Conservation (phyloP, 257 asterid species). For the Solanum pimpinellifolium region DNA sequence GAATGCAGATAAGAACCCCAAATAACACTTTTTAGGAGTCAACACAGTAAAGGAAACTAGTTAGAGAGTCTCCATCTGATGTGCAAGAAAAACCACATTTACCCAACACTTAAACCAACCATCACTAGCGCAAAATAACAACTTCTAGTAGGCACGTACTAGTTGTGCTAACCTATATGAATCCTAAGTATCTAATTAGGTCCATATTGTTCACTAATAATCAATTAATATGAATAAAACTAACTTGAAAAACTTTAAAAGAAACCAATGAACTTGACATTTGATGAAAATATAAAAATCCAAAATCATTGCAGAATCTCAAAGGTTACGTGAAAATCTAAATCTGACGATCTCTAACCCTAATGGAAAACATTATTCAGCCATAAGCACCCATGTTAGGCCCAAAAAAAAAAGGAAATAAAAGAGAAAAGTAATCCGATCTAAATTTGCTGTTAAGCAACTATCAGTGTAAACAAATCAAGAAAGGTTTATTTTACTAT, state of each 20-base stretch:
- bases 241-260: not conserved
- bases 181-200: not conserved
- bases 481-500: not conserved
- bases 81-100: not conserved
- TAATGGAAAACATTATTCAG: not conserved
- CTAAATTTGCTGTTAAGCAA: not conserved
- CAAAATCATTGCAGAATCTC: not conserved
- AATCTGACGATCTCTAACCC: not conserved
- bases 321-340: not conserved
- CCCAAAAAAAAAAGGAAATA: not conserved
- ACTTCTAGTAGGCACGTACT: not conserved
- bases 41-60: not conserved
- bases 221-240: not conserved
- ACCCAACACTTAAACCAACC: not conserved
- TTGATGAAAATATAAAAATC: not conserved
- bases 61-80: not conserved
- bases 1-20: not conserved
- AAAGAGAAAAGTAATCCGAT: not conserved
- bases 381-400: not conserved
- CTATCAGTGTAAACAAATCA: not conserved
- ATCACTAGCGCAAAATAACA: not conserved
- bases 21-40: not conserved
- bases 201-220: not conserved
- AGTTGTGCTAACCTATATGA: not conserved
- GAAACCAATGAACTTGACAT: not conserved